Evolutionary conservation across 805 yeast species (phyloP).

Genomic region (Candida michaelii): DNA sequence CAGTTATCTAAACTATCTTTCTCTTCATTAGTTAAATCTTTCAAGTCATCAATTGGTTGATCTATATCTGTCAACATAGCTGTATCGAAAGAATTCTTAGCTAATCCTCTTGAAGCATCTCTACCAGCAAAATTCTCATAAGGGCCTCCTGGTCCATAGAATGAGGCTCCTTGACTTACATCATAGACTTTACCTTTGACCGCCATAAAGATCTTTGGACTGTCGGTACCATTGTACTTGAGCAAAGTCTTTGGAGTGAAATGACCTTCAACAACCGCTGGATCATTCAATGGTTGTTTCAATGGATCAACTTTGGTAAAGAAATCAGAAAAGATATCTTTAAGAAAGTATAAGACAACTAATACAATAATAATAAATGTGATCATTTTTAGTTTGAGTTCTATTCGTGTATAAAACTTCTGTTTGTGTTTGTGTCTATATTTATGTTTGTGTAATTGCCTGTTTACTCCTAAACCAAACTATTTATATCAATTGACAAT

Average conservation of each 20-base stretch:
- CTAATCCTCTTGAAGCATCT: conserved; percentile 92
- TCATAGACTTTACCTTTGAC: conserved; percentile 87
- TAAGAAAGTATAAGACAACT: conserved; percentile 31
- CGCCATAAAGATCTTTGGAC: conserved; percentile 77
- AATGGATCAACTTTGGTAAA: conserved; percentile 24
- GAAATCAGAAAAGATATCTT: conserved; percentile 26
- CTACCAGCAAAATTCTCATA: conserved; percentile 93
- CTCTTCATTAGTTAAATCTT: conserved; percentile 62
- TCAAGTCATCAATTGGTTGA: conserved; percentile 73
- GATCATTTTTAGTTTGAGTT: conserved; percentile 17
- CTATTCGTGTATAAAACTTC: no score
- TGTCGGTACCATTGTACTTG: conserved; percentile 78
- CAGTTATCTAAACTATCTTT: conserved; percentile 72
- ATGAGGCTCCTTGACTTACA: conserved; percentile 72
- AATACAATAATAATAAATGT: conserved; percentile 31
- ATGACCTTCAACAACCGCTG: conserved; percentile 41
- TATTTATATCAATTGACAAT: no score
- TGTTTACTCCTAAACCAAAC: not conserved
- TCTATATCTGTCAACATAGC: conserved; percentile 65
- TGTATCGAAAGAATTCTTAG: conserved; percentile 79
- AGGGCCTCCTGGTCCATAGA: conserved; percentile 96
- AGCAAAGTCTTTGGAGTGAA: conserved; percentile 77
- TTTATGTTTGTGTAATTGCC: not conserved
- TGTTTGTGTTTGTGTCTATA: not conserved
- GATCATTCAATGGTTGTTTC: conserved; percentile 18